phyloP scores from a whole-genome alignment of 306 rosid genomes.

The Rosa lucieae region DNA sequence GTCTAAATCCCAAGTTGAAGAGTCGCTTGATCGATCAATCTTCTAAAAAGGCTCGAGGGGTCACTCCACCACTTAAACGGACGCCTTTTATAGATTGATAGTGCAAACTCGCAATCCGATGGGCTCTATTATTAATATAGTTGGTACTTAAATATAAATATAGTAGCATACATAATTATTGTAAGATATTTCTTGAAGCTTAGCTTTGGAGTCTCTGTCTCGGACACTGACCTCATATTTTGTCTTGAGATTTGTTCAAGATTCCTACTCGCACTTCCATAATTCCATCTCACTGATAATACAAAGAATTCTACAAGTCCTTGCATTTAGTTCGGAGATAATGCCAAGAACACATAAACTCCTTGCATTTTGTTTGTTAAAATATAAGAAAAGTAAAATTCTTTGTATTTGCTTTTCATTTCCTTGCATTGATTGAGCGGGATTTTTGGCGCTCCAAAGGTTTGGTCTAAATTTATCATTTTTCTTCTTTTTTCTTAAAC shows the following conservation, averaged over 20 bases:
- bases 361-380: too few relatives aligned
- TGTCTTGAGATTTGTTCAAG: not conserved
- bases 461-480: too few relatives aligned
- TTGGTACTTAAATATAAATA: not conserved
- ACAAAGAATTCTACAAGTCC: too few relatives aligned
- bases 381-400: too few relatives aligned
- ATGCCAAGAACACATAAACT: too few relatives aligned
- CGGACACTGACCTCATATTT: not conserved
- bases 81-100: not conserved
- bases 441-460: too few relatives aligned
- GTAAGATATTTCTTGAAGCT: constrained; percentile 7
- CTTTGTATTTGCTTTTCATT: too few relatives aligned
- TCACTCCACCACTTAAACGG: not conserved
- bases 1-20: not conserved
- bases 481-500: too few relatives aligned
- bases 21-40: not conserved
- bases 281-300: not conserved
- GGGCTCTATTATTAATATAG: not conserved
- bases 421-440: too few relatives aligned
- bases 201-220: not conserved
- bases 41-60: not conserved
- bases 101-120: not conserved
- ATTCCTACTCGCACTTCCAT: not conserved
- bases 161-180: not conserved
- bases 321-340: too few relatives aligned